Evolutionary conservation across 2,329 filamentous ascomycete species (phyloP), one percentile per base, ranked within the genome.

Genomic region (Neophaeococcomyces mojaviensis): DNA sequence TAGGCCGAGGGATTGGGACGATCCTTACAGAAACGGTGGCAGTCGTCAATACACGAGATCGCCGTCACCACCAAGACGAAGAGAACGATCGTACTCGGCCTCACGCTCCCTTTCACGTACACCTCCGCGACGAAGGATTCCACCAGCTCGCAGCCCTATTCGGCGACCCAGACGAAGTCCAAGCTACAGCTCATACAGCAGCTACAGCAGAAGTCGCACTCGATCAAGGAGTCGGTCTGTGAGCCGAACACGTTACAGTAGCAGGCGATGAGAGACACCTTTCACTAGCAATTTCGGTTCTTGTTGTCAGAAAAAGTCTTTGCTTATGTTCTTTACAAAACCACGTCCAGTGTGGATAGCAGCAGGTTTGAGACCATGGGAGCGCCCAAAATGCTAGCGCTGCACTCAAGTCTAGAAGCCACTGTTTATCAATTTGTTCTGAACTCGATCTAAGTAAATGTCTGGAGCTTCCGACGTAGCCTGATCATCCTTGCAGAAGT

Each of bases 181-280:
- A 3, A 82, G 78, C 56, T 81, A 81, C 56, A 77, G 73, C 55
- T 80, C 77, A 52, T 80, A 80, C 55, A 76, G 73, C 57, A 77
- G 74, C 56, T 70, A 72, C 57, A 69, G 59, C 58, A 66, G 58
- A 71, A 73, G 64, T 72, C 72, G 44, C 68, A 70, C 37, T 74
- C 64, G 4, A 70, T 68, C 70, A 70, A 78, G 63, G 71, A 75
- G 56, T 66, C 68, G 55, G 16, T 61, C 60, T n/a, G 44, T 49
- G 44, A 59, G 54, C 48, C 57, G 65, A 75, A 81, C 63, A 74
- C 77, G 47, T 35, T 61, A 56, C 36, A 60, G 60, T 22, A 39
- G 54, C 26, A 56, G 59, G 47, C 57, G 58, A 53, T 52, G 44
- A 30, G 33, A 20, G 18, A 2, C 33, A 39, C 32, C 19, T 45